These are phyloP conservation scores for Laburnicola sp. DNA, from an alignment of 2,329 filamentous ascomycete genomes.

Conservation along the genomic window DNA sequence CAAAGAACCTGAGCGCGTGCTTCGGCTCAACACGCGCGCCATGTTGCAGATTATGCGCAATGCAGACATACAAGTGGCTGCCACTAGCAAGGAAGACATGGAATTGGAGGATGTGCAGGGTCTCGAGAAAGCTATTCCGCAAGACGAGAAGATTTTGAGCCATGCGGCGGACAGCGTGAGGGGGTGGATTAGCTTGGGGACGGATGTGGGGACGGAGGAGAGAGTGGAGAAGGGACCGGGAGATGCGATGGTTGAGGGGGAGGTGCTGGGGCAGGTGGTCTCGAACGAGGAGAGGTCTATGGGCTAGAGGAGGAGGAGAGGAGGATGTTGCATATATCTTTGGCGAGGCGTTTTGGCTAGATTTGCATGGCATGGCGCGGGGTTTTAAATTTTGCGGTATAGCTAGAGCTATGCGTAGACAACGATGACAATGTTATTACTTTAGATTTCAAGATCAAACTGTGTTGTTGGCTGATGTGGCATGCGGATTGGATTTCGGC, in stretches of 20 bases:
- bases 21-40: conserved; percentile 82
- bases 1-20: conserved; percentile 74
- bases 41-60: conserved; percentile 71
- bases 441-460: too few species aligned
- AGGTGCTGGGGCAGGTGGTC: conserved; percentile 41
- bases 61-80: conserved; percentile 46
- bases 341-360: neutral
- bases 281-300: conserved; percentile 16
- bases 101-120: conserved; percentile 39
- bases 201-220: conserved; percentile 13
- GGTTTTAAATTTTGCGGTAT: neutral
- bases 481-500: neutral
- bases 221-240: conserved; percentile 17
- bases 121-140: conserved; percentile 11
- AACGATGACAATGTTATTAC: neutral
- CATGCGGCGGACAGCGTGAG: conserved; percentile 29
- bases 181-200: conserved; percentile 41
- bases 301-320: neutral
- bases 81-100: conserved; percentile 45
- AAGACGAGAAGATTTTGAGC: conserved; percentile 42
- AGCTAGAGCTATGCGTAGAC: neutral
- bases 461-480: neutral
- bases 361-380: neutral
- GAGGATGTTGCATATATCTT: neutral
- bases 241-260: conserved; percentile 41